Evolutionary conservation across 768 basidiomycete genomes (phyloP).

Genomic region (Hericium erinaceus): DNA sequence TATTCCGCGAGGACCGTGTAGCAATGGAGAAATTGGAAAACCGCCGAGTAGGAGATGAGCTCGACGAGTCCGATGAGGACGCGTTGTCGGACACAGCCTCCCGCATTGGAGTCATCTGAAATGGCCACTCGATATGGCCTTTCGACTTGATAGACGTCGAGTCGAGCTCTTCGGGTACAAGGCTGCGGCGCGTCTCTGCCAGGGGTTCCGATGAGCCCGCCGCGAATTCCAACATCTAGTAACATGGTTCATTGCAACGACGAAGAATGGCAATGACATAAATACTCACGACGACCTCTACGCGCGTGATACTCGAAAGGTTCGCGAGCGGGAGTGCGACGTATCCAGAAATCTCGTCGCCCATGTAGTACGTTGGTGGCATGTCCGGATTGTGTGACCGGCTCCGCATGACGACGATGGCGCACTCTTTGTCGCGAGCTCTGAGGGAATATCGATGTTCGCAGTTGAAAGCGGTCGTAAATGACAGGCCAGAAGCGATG

Average conservation of each 20-base stretch:
- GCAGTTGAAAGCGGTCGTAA: background rate
- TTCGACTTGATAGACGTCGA: background rate
- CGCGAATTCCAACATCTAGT: conserved; percentile 2
- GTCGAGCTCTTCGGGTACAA: conserved; percentile 1
- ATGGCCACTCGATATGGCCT: conserved; percentile 4
- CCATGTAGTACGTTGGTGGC: conserved; percentile 1
- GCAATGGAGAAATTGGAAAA: background rate
- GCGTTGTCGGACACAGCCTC: background rate
- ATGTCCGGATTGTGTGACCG: background rate
- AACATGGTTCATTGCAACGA: background rate
- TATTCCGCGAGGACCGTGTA: background rate
- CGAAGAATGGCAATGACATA: no score
- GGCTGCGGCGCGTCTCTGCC: background rate
- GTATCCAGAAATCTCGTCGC: conserved; percentile 5
- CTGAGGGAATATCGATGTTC: background rate
- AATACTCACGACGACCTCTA: conserved; percentile 8
- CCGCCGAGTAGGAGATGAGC: background rate
- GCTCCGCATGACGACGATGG: conserved; percentile 2
- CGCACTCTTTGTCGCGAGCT: conserved; percentile 8
- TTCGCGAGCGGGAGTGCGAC: conserved; percentile 1
- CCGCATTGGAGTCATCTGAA: background rate
- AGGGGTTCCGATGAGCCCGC: background rate
- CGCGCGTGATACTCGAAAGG: background rate
- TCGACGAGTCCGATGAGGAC: background rate
- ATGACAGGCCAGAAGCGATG: background rate